These are phyloP conservation scores for Carallia pectinifolia DNA, from an alignment of 345 rosid species.

Conservation along the genomic window DNA sequence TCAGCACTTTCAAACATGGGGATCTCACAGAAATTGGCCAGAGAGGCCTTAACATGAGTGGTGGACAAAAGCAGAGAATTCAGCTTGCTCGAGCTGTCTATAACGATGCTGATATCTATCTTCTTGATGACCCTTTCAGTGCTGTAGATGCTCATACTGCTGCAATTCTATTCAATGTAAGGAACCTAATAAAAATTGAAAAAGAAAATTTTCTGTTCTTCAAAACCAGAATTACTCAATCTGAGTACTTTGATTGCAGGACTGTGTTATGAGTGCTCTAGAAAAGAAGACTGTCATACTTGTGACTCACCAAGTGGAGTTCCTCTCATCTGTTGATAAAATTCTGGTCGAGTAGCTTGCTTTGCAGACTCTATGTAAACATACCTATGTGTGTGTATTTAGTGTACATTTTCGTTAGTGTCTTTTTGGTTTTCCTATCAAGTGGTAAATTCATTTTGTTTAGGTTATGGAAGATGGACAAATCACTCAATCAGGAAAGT, in stretches of 20 bases:
- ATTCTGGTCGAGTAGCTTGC: slow-evolving; percentile 29
- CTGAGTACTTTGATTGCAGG: slow-evolving; percentile 26
- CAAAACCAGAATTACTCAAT: slow-evolving; percentile 6
- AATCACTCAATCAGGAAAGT: slow-evolving; percentile 34
- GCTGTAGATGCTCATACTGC: slow-evolving; percentile 84
- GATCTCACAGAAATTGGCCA: slow-evolving; percentile 75
- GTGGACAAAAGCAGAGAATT: slow-evolving; percentile 83
- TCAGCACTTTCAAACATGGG: slow-evolving; percentile 42
- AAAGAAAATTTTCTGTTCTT: not conserved
- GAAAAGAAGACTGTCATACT: slow-evolving; percentile 35
- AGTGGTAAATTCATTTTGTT: not conserved
- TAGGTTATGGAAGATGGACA: slow-evolving; percentile 43
- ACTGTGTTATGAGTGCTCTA: slow-evolving; percentile 30
- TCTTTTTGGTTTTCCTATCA: not conserved
- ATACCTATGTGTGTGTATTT: no score
- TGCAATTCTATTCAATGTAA: slow-evolving; percentile 55
- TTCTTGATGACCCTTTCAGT: slow-evolving; percentile 84
- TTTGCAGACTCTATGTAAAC: not conserved
- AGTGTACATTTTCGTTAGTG: not conserved
- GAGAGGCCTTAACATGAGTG: slow-evolving; percentile 78
- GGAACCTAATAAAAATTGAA: not conserved
- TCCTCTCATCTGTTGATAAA: slow-evolving; percentile 34
- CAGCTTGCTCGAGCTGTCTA: slow-evolving; percentile 78
- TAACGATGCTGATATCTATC: slow-evolving; percentile 59
- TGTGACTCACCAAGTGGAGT: slow-evolving; percentile 49